A percentile compares a stretch with the other conserved stretches of the same genome.
These are phyloP conservation scores for Platanthera zijinensis DNA, from an alignment of 106 monocot genomes.

Conservation along the genomic window DNA sequence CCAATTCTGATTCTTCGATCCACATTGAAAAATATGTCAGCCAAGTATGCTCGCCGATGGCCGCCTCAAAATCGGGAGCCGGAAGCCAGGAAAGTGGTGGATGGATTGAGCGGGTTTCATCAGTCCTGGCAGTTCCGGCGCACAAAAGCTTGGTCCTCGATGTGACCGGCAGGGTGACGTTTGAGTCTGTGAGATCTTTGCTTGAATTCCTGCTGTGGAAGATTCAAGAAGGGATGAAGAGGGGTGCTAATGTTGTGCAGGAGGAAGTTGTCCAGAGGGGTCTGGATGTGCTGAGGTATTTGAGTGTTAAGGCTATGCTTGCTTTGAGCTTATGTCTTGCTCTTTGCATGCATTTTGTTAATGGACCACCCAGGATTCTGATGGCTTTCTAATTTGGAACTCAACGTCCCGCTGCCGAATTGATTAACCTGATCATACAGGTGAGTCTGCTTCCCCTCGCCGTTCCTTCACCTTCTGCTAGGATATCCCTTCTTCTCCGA, in stretches of 20 bases:
- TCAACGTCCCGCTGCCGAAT: background rate
- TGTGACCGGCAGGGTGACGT: slow-evolving; percentile 67
- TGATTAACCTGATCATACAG: background rate
- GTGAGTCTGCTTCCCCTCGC: background rate
- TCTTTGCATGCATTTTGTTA: slow-evolving; percentile 55
- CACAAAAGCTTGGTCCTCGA: slow-evolving; percentile 63
- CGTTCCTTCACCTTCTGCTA: background rate
- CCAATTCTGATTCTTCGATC: background rate
- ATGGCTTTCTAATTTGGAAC: slow-evolving; percentile 16
- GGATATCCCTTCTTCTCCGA: too few species aligned
- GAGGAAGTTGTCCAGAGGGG: slow-evolving; percentile 47
- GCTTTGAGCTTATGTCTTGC: slow-evolving; percentile 50
- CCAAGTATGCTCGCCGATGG: background rate
- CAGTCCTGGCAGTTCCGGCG: slow-evolving; percentile 45
- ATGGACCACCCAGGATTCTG: slow-evolving; percentile 26
- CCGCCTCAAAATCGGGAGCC: too few species aligned
- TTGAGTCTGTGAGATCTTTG: slow-evolving; percentile 66
- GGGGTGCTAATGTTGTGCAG: slow-evolving; percentile 20
- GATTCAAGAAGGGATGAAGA: slow-evolving; percentile 28
- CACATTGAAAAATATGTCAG: background rate
- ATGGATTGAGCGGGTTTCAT: slow-evolving; percentile 43
- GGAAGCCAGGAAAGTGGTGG: slow-evolving; percentile 6
- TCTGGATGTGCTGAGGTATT: slow-evolving; percentile 37
- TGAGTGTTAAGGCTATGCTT: slow-evolving; percentile 44
- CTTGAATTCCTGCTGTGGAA: slow-evolving; percentile 51